Conservation (phyloP, 371 early-diverging fungal genomes). For the Entomophthora muscae region DNA sequence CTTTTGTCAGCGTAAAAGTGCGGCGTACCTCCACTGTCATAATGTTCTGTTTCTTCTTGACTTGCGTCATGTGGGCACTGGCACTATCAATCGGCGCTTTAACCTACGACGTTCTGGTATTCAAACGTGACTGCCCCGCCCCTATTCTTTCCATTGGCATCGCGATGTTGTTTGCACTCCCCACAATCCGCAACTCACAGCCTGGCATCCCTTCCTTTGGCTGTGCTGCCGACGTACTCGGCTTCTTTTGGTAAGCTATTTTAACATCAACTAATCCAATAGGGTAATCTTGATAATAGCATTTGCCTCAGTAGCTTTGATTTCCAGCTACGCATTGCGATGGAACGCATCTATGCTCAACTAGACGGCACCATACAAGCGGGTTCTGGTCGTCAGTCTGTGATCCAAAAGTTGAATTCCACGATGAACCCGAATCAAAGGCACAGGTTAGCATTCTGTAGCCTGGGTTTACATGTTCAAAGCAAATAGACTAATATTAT, state of each 20-base stretch:
- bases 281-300: neutral
- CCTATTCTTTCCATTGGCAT: slow-evolving; percentile 18
- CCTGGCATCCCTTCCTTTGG: slow-evolving; percentile 25
- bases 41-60: neutral
- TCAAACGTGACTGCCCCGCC: slow-evolving; percentile 13
- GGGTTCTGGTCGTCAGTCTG: too few species aligned
- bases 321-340: neutral
- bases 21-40: neutral
- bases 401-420: too few species aligned
- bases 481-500: too few species aligned
- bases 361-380: too few species aligned
- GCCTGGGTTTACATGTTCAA: too few species aligned
- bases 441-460: too few species aligned
- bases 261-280: too few species aligned
- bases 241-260: slow-evolving; percentile 15
- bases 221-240: slow-evolving; percentile 18
- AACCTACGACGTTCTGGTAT: slow-evolving; percentile 14
- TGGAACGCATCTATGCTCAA: too few species aligned
- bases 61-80: slow-evolving; percentile 21
- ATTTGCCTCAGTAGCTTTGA: neutral
- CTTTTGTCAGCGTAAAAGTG: neutral
- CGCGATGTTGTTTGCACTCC: slow-evolving; percentile 18
- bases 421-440: too few species aligned
- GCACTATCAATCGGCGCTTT: slow-evolving; percentile 16
- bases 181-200: slow-evolving; percentile 19